Percentiles rank a stretch among this genome's conserved stretches.
Evolutionary conservation across 176 grass and related monocot species (phyloP).

Genomic region (Hsuehochloa calcarea): DNA sequence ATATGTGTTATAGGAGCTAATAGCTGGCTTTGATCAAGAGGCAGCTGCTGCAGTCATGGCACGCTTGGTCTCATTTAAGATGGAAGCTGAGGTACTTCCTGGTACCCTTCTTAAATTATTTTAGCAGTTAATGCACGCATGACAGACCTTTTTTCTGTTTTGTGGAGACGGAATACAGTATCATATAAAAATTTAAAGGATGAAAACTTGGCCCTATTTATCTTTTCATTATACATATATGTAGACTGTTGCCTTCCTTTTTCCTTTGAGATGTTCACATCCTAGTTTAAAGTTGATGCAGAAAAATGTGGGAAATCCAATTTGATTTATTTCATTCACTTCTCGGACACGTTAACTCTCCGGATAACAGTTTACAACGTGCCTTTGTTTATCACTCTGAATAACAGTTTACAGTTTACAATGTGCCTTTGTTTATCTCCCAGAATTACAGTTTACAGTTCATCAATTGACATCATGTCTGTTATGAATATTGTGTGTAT

Average conservation of each 20-base stretch:
- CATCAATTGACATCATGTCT: neutral
- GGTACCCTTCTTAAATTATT: constrained; percentile 10
- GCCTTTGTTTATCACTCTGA: neutral
- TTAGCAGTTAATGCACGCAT: constrained; percentile 2
- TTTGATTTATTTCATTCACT: no score
- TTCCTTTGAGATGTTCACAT: neutral
- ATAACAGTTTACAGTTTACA: no score
- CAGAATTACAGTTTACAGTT: neutral
- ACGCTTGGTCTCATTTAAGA: constrained; percentile 80
- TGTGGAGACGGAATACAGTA: neutral
- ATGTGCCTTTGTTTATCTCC: neutral
- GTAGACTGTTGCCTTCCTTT: neutral
- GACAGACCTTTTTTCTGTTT: neutral
- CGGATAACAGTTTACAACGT: neutral
- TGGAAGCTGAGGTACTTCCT: constrained; percentile 81
- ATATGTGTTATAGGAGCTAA: constrained; percentile 56
- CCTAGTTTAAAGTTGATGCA: no score
- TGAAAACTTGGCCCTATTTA: neutral
- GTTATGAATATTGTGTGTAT: no score
- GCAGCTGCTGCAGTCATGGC: constrained; percentile 92
- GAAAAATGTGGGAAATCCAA: no score
- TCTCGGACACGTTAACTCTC: no score
- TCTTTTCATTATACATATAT: neutral
- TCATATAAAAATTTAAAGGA: neutral
- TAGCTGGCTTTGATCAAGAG: constrained; percentile 98